phyloP scores from a whole-genome alignment of 176 grass and related monocot species.

The Oryza glumipatula region DNA sequence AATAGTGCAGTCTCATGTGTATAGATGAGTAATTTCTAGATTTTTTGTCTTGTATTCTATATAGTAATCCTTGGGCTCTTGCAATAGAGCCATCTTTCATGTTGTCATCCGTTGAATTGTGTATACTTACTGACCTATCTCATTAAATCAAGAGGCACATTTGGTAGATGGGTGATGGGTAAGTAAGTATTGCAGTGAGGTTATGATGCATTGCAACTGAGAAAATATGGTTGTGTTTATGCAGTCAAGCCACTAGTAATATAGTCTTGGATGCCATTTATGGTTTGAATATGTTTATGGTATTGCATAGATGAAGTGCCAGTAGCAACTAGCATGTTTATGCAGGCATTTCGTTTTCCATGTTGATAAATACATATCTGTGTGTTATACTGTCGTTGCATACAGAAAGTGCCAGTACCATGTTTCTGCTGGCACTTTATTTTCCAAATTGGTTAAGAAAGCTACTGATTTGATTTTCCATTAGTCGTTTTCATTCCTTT shows the following conservation, averaged over 20 bases:
- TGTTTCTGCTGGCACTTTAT: constrained; percentile 15
- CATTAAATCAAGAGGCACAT: constrained; percentile 4
- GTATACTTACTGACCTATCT: constrained; percentile 16
- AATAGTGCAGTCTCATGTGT: neutral
- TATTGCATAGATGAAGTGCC: constrained; percentile 19
- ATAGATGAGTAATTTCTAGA: neutral
- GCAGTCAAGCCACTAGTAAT: neutral
- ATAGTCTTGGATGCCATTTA: neutral
- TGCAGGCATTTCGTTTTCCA: constrained; percentile 21
- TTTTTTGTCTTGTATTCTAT: neutral
- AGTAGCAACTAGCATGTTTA: constrained; percentile 25
- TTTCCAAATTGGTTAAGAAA: constrained; percentile 33
- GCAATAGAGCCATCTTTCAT: neutral
- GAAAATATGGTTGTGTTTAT: constrained; percentile 6
- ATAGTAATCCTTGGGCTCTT: neutral
- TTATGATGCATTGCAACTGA: neutral
- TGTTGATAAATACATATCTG: neutral
- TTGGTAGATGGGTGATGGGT: constrained; percentile 5
- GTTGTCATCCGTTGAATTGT: neutral
- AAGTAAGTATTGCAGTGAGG: neutral
- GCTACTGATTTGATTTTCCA: neutral
- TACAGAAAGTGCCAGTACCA: constrained; percentile 6
- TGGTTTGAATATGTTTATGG: constrained; percentile 21
- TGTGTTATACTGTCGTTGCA: neutral
- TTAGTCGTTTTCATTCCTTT: constrained; percentile 25